Percentiles rank a stretch among this genome's conserved stretches.
phyloP scores from a whole-genome alignment of 768 basidiomycete genomes.

The Podaxis sp. region DNA sequence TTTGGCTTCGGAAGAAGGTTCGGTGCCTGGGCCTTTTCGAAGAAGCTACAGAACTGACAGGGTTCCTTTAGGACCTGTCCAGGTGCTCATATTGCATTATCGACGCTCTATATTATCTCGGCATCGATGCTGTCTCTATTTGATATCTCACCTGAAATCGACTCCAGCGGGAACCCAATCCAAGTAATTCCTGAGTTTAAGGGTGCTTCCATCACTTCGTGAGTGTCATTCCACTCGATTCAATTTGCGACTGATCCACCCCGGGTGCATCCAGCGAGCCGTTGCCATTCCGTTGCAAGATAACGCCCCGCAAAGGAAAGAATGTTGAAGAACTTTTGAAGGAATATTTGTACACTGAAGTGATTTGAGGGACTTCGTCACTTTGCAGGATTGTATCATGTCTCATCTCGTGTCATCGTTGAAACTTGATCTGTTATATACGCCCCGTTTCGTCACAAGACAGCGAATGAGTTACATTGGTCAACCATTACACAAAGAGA shows the following conservation, averaged over 20 bases:
- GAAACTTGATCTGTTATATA: neutral
- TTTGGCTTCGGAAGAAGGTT: slow-evolving; percentile 24
- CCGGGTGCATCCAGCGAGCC: neutral
- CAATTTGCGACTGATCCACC: neutral
- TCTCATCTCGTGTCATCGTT: neutral
- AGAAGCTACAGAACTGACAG: neutral
- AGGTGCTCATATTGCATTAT: slow-evolving; percentile 21
- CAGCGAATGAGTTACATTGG: too few relatives aligned
- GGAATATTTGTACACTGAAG: neutral
- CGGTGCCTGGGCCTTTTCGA: neutral
- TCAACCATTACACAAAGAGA: too few relatives aligned
- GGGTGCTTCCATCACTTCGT: neutral
- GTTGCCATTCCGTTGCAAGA: neutral
- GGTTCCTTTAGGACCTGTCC: slow-evolving; percentile 21
- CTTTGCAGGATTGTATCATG: neutral
- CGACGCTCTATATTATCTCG: slow-evolving; percentile 19
- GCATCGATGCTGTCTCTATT: slow-evolving; percentile 20
- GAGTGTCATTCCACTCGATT: neutral
- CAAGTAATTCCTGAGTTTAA: slow-evolving; percentile 9
- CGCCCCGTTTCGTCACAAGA: too few relatives aligned
- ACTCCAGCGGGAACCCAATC: slow-evolving; percentile 18
- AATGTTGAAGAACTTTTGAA: neutral
- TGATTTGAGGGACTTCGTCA: neutral
- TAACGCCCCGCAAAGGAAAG: slow-evolving; percentile 1
- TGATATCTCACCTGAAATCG: slow-evolving; percentile 18